Evolutionary conservation across 257 asterid species (phyloP), one percentile per base, ranked within the genome.

Genomic region (Nyctanthes arbortristis): DNA sequence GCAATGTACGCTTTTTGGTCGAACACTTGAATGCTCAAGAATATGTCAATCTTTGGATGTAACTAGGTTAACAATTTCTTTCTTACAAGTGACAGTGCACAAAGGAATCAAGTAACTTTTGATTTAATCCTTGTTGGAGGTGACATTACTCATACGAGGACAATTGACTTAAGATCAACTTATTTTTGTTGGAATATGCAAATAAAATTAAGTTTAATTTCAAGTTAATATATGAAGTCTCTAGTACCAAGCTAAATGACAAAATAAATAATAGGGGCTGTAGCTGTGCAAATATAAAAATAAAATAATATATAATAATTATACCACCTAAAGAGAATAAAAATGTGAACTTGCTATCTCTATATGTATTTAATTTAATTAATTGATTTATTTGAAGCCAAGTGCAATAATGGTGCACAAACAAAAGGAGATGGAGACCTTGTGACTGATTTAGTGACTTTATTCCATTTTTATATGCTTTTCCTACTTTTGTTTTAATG

Each of bases 391-490:
- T 52, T 52, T 6, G 59, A 30, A 52, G 59, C n/a, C n/a, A n/a
- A n/a, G 30, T 22, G 59, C 59, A 52, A 49, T 7, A 20, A 52
- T 52, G 59, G 59, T 52, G 30, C 59, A 22, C 59, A 20, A 6
- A 52, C 30, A 52, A 52, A 52, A 52, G 54, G 54, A 43, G 24
- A 13, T 43, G 24, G 54, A 43, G 54, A 43, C n/a, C n/a, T 43
- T 49, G 58, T 6, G 4, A 20, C 5, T 10, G 58, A 64, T 16
- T 28, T 10, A 7, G 37, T 52, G 25, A 49, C 49, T 32, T 52
- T 67, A 52, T 54, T 67, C 63, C 63, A 32, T 20, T 65, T 65
- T 12, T 65, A 65, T 43, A 39, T 39, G 13, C 47, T 39, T 39
- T 39, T 39, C 13, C 47, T 39, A 39, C 12, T 39, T 39, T 39